A percentile compares a stretch with the other conserved stretches of the same genome.
Conservation (phyloP, 371 early-diverging fungal genomes). For the Mortierella sp. region DNA sequence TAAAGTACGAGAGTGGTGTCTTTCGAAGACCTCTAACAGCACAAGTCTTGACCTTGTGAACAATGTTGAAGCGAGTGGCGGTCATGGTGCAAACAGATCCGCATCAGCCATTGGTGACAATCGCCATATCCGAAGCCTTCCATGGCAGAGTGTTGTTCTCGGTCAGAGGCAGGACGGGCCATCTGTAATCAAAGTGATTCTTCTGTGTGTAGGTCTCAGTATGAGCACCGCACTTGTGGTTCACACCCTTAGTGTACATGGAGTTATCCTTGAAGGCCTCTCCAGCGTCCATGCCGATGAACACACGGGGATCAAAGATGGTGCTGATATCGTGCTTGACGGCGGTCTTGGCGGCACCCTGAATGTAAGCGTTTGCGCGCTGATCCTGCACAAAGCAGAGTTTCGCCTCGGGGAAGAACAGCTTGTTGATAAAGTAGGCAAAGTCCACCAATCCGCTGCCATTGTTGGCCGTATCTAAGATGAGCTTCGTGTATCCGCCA, state of each 20-base stretch:
- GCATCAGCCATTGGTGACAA: constrained; percentile 54
- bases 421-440: constrained; percentile 36
- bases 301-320: constrained; percentile 43
- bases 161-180: constrained; percentile 48
- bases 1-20: constrained; percentile 43
- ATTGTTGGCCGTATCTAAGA: constrained; percentile 51
- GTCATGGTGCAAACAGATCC: constrained; percentile 54
- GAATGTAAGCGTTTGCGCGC: constrained; percentile 6
- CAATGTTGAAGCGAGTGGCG: constrained; percentile 41
- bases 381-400: constrained; percentile 42
- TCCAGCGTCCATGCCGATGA: constrained; percentile 15
- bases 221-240: constrained; percentile 22
- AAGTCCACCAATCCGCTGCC: constrained; percentile 48
- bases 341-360: constrained; percentile 19
- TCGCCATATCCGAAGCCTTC: constrained; percentile 51
- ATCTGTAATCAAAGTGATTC: constrained; percentile 30
- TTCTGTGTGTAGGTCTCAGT: constrained; percentile 40
- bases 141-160: constrained; percentile 39
- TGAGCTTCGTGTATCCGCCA: constrained; percentile 41
- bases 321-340: constrained; percentile 16
- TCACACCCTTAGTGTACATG: constrained; percentile 52
- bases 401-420: constrained; percentile 35
- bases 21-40: constrained; percentile 39
- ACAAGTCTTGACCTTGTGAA: constrained; percentile 43
- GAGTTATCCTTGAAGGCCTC: constrained; percentile 32